phyloP scores from a whole-genome alignment of 352 stramenopile species.

The Pythium phragmiticola region DNA sequence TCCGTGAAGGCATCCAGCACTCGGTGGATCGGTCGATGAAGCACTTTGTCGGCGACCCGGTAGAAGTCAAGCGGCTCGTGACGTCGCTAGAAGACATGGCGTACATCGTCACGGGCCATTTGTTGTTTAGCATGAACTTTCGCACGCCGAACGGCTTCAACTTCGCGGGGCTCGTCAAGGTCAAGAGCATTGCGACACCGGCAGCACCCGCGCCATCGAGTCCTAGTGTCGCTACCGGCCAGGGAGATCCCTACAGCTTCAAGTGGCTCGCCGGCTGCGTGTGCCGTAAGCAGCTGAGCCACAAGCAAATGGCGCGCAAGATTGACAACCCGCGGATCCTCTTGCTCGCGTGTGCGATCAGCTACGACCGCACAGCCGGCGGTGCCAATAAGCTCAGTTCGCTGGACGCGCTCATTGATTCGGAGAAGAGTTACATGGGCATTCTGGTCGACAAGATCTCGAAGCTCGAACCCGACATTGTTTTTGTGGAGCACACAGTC shows the following conservation, averaged over 20 bases:
- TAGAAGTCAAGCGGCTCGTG: conserved; percentile 45
- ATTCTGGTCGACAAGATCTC: conserved; percentile 97
- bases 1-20: conserved; percentile 53
- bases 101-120: conserved; percentile 67
- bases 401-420: conserved; percentile 94
- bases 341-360: conserved; percentile 94
- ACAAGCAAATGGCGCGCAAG: conserved; percentile 95
- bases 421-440: conserved; percentile 97
- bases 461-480: conserved; percentile 92
- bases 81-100: conserved; percentile 69
- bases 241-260: conserved; percentile 86
- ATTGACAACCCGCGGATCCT: conserved; percentile 97
- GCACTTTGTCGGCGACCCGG: conserved; percentile 28
- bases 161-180: conserved; percentile 70
- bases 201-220: conserved; percentile 7
- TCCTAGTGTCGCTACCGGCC: conserved; percentile 23
- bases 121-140: conserved; percentile 85
- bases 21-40: conserved; percentile 35
- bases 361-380: conserved; percentile 90
- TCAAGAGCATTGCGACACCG: conserved; percentile 78
- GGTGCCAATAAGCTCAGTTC: conserved; percentile 89
- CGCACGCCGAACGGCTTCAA: conserved; percentile 75
- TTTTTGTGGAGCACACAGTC: conserved; percentile 92
- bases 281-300: conserved; percentile 95
- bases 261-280: conserved; percentile 95